Evolutionary conservation across 2,329 filamentous ascomycete species (phyloP), one percentile per base, ranked within the genome.

Genomic region (Ceratocystis eucalypticola): DNA sequence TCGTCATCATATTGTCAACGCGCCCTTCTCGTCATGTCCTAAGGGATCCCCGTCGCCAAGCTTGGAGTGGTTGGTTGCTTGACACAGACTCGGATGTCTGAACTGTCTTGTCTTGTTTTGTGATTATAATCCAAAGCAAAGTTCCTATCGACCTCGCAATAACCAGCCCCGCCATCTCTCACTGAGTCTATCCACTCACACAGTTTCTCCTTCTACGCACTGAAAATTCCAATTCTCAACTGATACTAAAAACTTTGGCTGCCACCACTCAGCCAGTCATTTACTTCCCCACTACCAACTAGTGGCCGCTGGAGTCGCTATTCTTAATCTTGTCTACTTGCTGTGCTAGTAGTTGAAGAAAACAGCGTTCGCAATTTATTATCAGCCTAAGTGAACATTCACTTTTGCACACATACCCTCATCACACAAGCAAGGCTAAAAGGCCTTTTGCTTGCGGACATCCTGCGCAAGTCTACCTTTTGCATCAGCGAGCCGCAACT

Each of bases 1-100:
- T 25, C 25, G 1, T 30, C 7, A 37, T n/a, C 25, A 10, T 59
- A 59, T 59, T 15, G 37, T 15, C 37, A 41, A 41, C 28, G 12
- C 15, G 17, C 33, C 28, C 25, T 59, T 59, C 55, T 59, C 55
- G 55, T 20, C 55, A 59, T 59, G 55, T 59, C 55, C 55, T 59
- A 59, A 59, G 55, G 30, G n/a, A 30, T 37, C 55, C 17, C 55
- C 55, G 30, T 59, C 55, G 55, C 55, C 55, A 59, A 59, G 28
- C 30, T 59, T 59, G 55, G 55, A 59, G 55, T 59, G 55, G 55
- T 59, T 37, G 55, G 28, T 37, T 59, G 55, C 55, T 59, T 59
- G 55, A 59, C 55, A 37, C 55, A 30, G 55, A 59, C 55, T 15
- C 33, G 30, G n/a, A 33, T 20, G 55, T 59, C 55, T 37, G 55